These are phyloP conservation scores for Penicillium coffeae DNA, from an alignment of 495 filamentous ascomycete genomes.

Conservation along the genomic window DNA sequence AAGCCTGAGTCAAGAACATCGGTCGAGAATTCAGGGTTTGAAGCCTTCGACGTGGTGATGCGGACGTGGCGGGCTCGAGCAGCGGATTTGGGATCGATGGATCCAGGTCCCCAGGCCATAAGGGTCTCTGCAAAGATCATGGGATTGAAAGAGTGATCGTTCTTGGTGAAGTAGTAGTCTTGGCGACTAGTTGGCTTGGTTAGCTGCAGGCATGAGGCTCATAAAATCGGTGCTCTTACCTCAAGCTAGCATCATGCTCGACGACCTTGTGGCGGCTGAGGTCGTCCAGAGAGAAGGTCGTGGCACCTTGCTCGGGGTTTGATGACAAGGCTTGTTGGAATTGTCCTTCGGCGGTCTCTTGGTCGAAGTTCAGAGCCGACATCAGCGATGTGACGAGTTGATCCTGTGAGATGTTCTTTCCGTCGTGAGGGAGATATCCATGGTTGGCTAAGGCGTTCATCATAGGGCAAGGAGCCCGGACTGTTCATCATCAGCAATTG, in stretches of 20 bases:
- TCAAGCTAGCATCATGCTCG: conserved; percentile 1
- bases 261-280: not conserved
- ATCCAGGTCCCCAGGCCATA: not conserved
- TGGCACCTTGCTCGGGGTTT: not conserved
- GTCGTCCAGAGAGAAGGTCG: not conserved
- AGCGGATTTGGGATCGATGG: not conserved
- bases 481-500: not conserved
- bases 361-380: not conserved
- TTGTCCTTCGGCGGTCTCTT: not conserved
- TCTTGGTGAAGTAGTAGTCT: conserved; percentile 1
- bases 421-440: conserved; percentile 27
- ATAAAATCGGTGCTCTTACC: too few relatives aligned
- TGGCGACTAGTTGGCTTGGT: not conserved
- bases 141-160: not conserved
- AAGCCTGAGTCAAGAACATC: not conserved
- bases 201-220: too few relatives aligned
- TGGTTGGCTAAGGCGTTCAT: not conserved
- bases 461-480: not conserved
- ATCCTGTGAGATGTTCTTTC: conserved; percentile 26
- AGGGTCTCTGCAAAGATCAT: not conserved
- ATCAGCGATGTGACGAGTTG: conserved; percentile 28
- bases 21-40: not conserved
- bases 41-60: not conserved
- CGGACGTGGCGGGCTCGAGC: not conserved
- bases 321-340: not conserved